Evolutionary conservation across 75 land plant species (phyloP).

Genomic region (Pinus tabuliformis): DNA sequence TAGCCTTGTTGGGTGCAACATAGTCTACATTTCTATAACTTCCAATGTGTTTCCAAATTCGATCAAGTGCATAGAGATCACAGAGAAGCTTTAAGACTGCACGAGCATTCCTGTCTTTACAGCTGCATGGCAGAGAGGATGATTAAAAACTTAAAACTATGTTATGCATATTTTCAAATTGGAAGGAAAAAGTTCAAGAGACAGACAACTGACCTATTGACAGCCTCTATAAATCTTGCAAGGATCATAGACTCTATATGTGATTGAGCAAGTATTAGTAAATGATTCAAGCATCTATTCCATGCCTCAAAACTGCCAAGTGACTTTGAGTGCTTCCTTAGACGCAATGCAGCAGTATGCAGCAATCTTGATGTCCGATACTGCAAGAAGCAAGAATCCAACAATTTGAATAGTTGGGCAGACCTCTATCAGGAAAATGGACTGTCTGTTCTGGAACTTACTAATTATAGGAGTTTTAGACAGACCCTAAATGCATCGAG

Average conservation of each 20-base stretch:
- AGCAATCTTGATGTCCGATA: conserved; percentile 95
- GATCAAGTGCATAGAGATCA: conserved; percentile 94
- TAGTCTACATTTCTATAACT: conserved; percentile 94
- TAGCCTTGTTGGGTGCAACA: conserved; percentile 97
- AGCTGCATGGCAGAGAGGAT: conserved; percentile 31
- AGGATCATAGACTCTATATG: conserved; percentile 96
- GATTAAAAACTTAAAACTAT: conserved; percentile 5
- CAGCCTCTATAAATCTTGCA: conserved; percentile 82
- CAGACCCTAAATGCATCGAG: conserved; percentile 89
- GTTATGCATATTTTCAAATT: not conserved
- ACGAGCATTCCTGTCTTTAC: conserved; percentile 63
- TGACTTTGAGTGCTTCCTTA: conserved; percentile 84
- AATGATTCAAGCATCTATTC: conserved; percentile 95
- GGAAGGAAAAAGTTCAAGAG: conserved; percentile 6
- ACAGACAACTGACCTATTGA: conserved; percentile 43
- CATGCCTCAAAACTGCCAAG: conserved; percentile 95
- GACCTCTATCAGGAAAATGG: not conserved
- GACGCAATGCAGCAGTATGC: conserved; percentile 78
- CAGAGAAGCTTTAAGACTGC: conserved; percentile 79
- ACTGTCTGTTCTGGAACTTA: not conserved
- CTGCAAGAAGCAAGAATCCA: conserved; percentile 34
- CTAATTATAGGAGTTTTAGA: not conserved
- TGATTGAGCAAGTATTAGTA: conserved; percentile 91
- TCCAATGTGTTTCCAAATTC: conserved; percentile 97
- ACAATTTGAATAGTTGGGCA: not conserved